These are phyloP conservation scores for Saccharomycopsis sp. DNA, from an alignment of 805 yeast genomes.

Conservation along the genomic window DNA sequence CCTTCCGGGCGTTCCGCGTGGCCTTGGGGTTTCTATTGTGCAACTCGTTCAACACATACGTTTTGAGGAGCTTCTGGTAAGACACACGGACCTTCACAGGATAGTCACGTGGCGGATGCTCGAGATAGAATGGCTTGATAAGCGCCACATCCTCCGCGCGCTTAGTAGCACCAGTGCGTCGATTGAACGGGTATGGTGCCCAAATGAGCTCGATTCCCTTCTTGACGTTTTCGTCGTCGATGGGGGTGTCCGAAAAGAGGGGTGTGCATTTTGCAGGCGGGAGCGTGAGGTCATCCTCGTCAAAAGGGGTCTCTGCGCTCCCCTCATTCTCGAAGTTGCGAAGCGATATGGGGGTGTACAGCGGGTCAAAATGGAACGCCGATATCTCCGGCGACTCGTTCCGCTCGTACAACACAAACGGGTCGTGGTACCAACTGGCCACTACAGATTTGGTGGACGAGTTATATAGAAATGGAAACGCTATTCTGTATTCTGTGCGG, in stretches of 20 bases:
- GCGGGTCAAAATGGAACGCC: constrained; percentile 49
- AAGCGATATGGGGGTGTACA: constrained; percentile 49
- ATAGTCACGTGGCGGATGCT: constrained; percentile 49
- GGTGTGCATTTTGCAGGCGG: constrained; percentile 41
- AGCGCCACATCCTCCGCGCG: constrained; percentile 89
- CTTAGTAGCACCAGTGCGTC: constrained; percentile 60
- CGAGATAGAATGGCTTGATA: constrained; percentile 73
- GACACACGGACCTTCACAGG: constrained; percentile 81
- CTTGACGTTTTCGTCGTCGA: constrained; percentile 43
- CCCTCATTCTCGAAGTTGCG: constrained; percentile 25
- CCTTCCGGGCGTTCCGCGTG: constrained; percentile 41
- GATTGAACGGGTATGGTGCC: constrained; percentile 83
- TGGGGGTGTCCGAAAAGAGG: constrained; percentile 38
- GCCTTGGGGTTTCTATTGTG: constrained; percentile 34
- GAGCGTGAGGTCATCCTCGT: constrained; percentile 35
- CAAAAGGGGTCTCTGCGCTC: constrained; percentile 9
- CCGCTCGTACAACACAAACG: constrained; percentile 45
- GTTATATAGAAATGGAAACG: constrained; percentile 81
- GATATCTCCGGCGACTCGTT: constrained; percentile 42
- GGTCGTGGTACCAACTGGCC: constrained; percentile 57
- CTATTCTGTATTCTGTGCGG: constrained; percentile 78
- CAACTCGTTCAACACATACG: constrained; percentile 63
- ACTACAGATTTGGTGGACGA: constrained; percentile 62
- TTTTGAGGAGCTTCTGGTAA: constrained; percentile 81
- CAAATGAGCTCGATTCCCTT: constrained; percentile 63